A percentile compares a stretch with the other conserved stretches of the same genome.
These are phyloP conservation scores for Goffeauzyma gilvescens DNA, from an alignment of 768 basidiomycete species.

Conservation along the genomic window DNA sequence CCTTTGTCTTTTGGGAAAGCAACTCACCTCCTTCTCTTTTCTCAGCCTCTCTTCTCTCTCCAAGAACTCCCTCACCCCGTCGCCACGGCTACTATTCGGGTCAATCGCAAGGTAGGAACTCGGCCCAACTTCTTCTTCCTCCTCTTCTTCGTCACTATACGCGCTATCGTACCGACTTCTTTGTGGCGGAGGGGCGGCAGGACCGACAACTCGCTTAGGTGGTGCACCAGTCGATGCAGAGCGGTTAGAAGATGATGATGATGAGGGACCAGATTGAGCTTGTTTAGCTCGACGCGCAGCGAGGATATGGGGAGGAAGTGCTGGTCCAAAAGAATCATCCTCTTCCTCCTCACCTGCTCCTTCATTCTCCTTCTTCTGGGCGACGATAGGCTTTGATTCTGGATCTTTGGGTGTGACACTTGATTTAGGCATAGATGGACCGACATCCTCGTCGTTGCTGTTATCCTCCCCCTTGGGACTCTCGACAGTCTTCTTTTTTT, in stretches of 20 bases:
- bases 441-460: conserved; percentile 6
- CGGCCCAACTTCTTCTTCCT: conserved; percentile 64
- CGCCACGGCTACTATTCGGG: conserved; percentile 34
- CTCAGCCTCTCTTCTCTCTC: conserved; percentile 62
- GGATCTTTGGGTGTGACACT: too few species aligned
- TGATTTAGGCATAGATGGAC: not conserved
- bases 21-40: conserved; percentile 43
- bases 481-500: conserved; percentile 6
- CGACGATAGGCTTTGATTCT: too few species aligned
- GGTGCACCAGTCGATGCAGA: conserved; percentile 5
- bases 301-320: conserved; percentile 52
- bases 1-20: not conserved
- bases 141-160: conserved; percentile 42
- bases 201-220: conserved; percentile 6
- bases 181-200: conserved; percentile 38
- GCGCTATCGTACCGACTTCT: conserved; percentile 12
- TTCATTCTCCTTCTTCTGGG: too few species aligned
- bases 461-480: too few species aligned
- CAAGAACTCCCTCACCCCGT: conserved; percentile 59
- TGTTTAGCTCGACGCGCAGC: conserved; percentile 33
- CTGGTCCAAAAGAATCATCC: conserved; percentile 53
- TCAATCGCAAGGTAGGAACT: conserved; percentile 38
- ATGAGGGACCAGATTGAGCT: conserved; percentile 18
- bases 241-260: conserved; percentile 4
- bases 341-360: conserved; percentile 39